Percentiles rank a stretch among this genome's conserved stretches.
Conservation (phyloP, 192 early-diverging fungal genomes). For the Paraglomus brasilianum region DNA sequence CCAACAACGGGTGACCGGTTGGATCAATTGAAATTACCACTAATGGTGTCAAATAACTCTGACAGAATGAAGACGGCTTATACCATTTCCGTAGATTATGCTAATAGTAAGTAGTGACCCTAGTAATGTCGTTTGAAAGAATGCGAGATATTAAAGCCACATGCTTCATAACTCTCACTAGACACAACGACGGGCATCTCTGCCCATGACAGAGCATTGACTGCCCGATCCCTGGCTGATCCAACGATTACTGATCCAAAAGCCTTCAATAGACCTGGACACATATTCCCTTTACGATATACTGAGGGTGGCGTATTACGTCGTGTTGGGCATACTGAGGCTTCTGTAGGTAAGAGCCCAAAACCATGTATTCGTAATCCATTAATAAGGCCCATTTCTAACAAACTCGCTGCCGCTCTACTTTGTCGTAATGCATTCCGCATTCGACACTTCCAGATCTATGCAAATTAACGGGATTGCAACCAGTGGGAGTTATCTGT, state of each 20-base stretch:
- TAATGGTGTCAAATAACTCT: conserved; percentile 93
- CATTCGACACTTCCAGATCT: conserved; percentile 56
- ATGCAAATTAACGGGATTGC: conserved; percentile 76
- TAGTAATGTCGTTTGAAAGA: not conserved
- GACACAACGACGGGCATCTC: conserved; percentile 96
- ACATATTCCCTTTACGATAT: conserved; percentile 91
- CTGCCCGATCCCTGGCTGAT: conserved; percentile 76
- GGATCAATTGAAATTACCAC: conserved; percentile 81
- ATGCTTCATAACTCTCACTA: not conserved
- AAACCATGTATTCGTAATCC: not conserved
- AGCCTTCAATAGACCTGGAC: conserved; percentile 88
- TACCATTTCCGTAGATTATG: conserved; percentile 87
- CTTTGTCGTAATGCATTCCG: not conserved
- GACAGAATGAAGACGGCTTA: conserved; percentile 94
- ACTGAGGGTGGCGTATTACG: conserved; percentile 77
- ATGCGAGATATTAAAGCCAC: no score
- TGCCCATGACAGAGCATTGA: conserved; percentile 83
- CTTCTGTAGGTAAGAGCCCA: conserved; percentile 56
- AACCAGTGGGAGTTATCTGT: conserved; percentile 86
- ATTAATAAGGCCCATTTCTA: not conserved
- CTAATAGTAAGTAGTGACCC: conserved; percentile 43
- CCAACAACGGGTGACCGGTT: conserved; percentile 76
- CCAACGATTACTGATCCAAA: conserved; percentile 55
- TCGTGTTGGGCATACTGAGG: conserved; percentile 95
- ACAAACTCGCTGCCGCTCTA: not conserved